Percentiles rank a stretch among this genome's conserved stretches.
phyloP scores from a whole-genome alignment of 345 rosid genomes.

The Lenwebbia sp. region DNA sequence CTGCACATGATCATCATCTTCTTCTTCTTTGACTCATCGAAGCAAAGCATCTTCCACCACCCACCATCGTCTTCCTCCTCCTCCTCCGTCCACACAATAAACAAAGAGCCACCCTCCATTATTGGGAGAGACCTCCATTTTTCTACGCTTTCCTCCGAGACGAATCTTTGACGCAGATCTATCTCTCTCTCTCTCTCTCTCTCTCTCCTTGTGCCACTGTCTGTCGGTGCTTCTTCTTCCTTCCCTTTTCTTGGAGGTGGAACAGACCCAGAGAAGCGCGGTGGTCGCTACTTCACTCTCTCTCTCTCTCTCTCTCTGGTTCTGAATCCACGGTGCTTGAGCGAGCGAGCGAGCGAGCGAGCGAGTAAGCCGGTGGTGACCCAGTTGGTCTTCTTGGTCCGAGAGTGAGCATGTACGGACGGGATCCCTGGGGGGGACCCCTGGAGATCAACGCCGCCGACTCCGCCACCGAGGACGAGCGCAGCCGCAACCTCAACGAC shows the following conservation, averaged over 20 bases:
- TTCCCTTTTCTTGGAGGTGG: background rate
- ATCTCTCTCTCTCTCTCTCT: background rate
- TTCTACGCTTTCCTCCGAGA: background rate
- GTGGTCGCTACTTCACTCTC: background rate
- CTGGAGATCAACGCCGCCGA: constrained; percentile 87
- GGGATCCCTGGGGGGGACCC: constrained; percentile 99
- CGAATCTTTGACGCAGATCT: background rate
- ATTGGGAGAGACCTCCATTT: background rate
- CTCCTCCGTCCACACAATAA: background rate
- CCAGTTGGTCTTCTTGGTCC: background rate
- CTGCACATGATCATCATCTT: background rate
- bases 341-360: background rate
- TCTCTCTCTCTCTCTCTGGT: background rate
- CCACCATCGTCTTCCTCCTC: no score
- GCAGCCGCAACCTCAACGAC: constrained; percentile 83
- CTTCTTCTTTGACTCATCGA: no score
- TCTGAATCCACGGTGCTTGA: background rate
- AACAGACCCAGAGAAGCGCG: background rate
- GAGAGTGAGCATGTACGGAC: constrained; percentile 59
- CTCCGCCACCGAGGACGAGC: constrained; percentile 94
- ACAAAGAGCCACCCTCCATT: background rate
- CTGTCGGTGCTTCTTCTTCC: background rate
- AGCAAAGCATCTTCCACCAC: no score
- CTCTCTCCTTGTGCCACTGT: background rate
- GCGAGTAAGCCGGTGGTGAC: background rate